Conservation (phyloP, 306 rosid species). For the Quercus glauca region DNA sequence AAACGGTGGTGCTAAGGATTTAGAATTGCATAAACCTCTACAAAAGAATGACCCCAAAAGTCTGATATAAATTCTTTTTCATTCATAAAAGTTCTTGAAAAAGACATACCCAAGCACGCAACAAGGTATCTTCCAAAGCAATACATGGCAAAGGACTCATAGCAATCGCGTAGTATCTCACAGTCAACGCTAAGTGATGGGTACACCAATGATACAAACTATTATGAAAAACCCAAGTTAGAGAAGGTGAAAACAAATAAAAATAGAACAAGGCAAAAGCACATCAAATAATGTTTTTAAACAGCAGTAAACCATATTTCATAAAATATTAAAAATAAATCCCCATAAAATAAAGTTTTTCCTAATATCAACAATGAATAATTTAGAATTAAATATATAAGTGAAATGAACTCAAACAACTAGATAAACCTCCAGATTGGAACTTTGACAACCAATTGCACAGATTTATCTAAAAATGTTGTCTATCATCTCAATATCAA, state of each 20-base stretch:
- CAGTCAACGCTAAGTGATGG: constrained; percentile 85
- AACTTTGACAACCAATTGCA: too few species aligned
- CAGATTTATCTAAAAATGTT: too few species aligned
- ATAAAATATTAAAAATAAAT: neutral
- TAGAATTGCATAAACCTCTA: neutral
- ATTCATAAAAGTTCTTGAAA: constrained; percentile 4
- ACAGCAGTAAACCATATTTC: neutral
- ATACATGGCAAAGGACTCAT: constrained; percentile 99
- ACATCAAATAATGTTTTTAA: neutral
- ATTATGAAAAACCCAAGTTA: constrained; percentile 27
- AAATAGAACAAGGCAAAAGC: neutral
- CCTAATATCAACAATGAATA: neutral
- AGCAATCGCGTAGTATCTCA: constrained; percentile 88
- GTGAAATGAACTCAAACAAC: neutral
- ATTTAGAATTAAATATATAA: neutral
- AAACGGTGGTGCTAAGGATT: neutral
- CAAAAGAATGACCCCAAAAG: neutral
- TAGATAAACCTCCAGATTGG: neutral
- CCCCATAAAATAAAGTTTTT: neutral
- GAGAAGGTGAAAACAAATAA: constrained; percentile 1
- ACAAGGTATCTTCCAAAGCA: constrained; percentile 98
- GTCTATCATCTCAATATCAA: too few species aligned
- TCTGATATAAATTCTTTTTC: neutral
- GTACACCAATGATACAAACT: constrained; percentile 78
- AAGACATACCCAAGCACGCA: constrained; percentile 77